These are phyloP conservation scores for Solanum pennellii DNA, from an alignment of 257 asterid species.

Conservation along the genomic window DNA sequence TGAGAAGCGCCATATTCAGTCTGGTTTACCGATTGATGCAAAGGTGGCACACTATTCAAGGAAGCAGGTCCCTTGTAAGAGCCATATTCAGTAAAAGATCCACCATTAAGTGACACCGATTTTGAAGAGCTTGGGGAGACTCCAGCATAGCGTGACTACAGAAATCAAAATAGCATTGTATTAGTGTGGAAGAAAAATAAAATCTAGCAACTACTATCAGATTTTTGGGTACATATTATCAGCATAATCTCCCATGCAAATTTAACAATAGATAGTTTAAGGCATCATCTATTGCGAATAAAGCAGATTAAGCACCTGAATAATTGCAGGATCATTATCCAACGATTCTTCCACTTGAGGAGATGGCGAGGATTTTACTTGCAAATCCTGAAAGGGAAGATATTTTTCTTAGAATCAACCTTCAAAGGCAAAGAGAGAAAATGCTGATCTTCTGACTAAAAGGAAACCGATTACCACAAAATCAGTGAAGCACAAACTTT, in stretches of 20 bases:
- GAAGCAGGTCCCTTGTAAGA: conserved; percentile 26
- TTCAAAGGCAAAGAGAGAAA: not conserved
- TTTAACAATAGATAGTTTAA: not conserved
- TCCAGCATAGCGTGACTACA: conserved; percentile 35
- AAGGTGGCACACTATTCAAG: conserved; percentile 16
- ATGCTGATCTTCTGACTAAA: not conserved
- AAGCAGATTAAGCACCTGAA: conserved; percentile 38
- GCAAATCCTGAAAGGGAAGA: conserved; percentile 47
- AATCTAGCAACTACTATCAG: not conserved
- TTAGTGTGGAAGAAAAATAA: not conserved
- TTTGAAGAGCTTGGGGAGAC: conserved; percentile 30
- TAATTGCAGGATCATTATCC: conserved; percentile 61
- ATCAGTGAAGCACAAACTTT: not conserved
- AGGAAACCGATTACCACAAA: not conserved
- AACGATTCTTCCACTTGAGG: conserved; percentile 41
- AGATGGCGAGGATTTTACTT: conserved; percentile 46
- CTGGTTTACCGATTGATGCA: conserved; percentile 33
- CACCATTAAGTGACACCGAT: conserved; percentile 22
- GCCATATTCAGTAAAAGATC: conserved; percentile 26
- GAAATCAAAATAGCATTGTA: not conserved
- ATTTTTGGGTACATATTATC: not conserved
- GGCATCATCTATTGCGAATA: not conserved
- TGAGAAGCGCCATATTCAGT: conserved; percentile 25
- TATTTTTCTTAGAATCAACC: not conserved
- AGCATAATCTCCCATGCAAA: not conserved